Evolutionary conservation across 106 monocot species (phyloP).

Genomic region (Xerophyta viscosa): DNA sequence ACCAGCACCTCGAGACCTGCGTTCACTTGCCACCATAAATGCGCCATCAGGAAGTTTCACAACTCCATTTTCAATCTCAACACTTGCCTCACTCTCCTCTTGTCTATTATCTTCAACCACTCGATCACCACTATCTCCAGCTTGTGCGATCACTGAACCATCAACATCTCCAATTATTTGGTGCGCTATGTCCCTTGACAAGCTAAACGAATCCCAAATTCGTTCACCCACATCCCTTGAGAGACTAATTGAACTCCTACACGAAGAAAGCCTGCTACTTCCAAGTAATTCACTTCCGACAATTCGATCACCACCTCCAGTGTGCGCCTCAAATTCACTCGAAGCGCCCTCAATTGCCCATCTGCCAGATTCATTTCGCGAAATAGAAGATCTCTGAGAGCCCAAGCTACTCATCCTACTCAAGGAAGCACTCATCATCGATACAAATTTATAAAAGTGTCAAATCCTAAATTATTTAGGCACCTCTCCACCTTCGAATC

Average conservation of each 20-base stretch:
- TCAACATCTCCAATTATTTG: slow-evolving; percentile 41
- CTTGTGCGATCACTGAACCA: slow-evolving; percentile 33
- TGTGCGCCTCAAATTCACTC: not conserved
- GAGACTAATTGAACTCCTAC: slow-evolving; percentile 26
- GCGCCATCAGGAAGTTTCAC: slow-evolving; percentile 11
- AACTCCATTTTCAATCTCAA: slow-evolving; percentile 11
- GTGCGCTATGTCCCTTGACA: slow-evolving; percentile 29
- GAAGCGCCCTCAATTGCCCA: not conserved
- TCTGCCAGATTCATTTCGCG: not conserved
- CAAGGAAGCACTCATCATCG: slow-evolving; percentile 12
- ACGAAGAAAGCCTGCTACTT: slow-evolving; percentile 8
- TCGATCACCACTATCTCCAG: slow-evolving; percentile 50
- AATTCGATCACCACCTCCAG: not conserved
- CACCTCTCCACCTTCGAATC: too few relatives aligned
- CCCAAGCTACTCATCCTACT: slow-evolving; percentile 11
- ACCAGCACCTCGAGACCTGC: not conserved
- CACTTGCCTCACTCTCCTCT: not conserved
- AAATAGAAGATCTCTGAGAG: not conserved
- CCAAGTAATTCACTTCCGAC: not conserved
- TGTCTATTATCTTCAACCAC: slow-evolving; percentile 11
- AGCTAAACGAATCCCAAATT: slow-evolving; percentile 35
- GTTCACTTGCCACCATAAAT: slow-evolving; percentile 3
- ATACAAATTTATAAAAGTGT: not conserved
- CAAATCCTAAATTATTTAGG: too few relatives aligned
- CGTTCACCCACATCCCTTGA: slow-evolving; percentile 27